Evolutionary conservation across 2,329 filamentous ascomycete genomes (phyloP).

Genomic region (Penicillium occitanis): DNA sequence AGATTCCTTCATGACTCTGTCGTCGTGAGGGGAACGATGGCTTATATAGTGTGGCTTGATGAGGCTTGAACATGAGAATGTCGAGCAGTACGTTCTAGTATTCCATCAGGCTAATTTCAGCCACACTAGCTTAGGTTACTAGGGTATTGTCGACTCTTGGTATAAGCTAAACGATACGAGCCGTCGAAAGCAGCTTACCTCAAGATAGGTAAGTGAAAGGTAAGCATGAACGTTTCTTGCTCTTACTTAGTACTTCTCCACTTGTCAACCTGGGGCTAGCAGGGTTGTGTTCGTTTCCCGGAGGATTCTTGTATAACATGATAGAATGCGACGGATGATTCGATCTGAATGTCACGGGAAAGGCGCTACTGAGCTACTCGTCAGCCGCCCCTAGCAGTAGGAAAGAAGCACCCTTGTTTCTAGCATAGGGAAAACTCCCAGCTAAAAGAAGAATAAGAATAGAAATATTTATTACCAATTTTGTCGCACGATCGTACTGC

Average conservation of each 20-base stretch:
- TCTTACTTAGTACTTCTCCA: not conserved
- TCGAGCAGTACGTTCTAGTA: not conserved
- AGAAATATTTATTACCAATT: not conserved
- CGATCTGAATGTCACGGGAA: slow-evolving; percentile 4
- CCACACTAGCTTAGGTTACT: not conserved
- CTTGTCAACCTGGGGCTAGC: not conserved
- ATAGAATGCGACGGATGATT: not conserved
- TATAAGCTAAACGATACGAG: not conserved
- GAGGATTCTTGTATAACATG: not conserved
- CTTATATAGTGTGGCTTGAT: slow-evolving; percentile 13
- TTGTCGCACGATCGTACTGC: not conserved
- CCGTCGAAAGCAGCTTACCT: not conserved
- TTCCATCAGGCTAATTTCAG: slow-evolving; percentile 3
- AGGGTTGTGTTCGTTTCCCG: not conserved
- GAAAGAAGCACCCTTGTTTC: not conserved
- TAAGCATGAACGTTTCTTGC: not conserved
- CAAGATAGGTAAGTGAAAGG: not conserved
- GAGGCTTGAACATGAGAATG: slow-evolving; percentile 3
- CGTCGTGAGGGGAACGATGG: not conserved
- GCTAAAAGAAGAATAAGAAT: not conserved
- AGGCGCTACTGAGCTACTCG: not conserved
- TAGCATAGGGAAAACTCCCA: no score
- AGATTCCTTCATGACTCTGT: not conserved
- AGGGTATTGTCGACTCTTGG: not conserved
- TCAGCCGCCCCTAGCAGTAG: not conserved